A percentile compares a stretch with the other conserved stretches of the same genome.
phyloP scores from a whole-genome alignment of 306 rosid genomes.

The Trichosanthes cucumerina region DNA sequence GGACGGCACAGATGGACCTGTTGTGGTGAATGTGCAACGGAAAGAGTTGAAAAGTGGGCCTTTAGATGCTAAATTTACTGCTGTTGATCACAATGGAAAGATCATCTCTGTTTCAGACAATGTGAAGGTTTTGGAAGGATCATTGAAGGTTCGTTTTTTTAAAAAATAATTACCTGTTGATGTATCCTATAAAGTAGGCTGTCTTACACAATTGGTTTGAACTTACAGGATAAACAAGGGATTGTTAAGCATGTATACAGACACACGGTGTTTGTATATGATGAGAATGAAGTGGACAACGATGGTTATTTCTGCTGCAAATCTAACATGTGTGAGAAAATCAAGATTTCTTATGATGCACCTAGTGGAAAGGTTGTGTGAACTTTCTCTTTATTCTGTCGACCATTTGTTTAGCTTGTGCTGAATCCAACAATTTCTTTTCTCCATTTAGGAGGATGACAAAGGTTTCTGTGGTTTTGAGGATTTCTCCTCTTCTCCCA shows the following conservation, averaged over 20 bases:
- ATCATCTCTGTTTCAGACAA: conserved; percentile 57
- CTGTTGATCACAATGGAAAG: conserved; percentile 56
- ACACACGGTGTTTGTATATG: conserved; percentile 54
- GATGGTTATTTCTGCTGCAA: conserved; percentile 73
- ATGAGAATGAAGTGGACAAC: conserved; percentile 55
- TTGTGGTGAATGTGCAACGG: conserved; percentile 36
- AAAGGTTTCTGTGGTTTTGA: conserved; percentile 42
- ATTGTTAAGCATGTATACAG: conserved; percentile 68
- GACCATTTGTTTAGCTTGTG: neutral
- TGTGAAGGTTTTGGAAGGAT: conserved; percentile 64
- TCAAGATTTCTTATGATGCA: conserved; percentile 39
- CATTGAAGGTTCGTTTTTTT: conserved; percentile 43
- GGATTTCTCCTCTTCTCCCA: conserved; percentile 68
- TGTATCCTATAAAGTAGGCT: conserved; percentile 7
- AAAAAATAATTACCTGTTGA: conserved; percentile 7
- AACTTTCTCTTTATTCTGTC: neutral
- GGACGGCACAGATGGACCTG: conserved; percentile 61
- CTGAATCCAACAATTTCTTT: conserved; percentile 7
- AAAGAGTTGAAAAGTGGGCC: conserved; percentile 50
- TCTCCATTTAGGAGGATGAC: conserved; percentile 51
- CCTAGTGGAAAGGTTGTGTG: conserved; percentile 48
- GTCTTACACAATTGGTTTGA: conserved; percentile 15
- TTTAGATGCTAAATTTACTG: conserved; percentile 58
- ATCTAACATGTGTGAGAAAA: conserved; percentile 75
- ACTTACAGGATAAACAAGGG: conserved; percentile 79